phyloP scores from a whole-genome alignment of 768 basidiomycete genomes.

The Termitomyces sp. region DNA sequence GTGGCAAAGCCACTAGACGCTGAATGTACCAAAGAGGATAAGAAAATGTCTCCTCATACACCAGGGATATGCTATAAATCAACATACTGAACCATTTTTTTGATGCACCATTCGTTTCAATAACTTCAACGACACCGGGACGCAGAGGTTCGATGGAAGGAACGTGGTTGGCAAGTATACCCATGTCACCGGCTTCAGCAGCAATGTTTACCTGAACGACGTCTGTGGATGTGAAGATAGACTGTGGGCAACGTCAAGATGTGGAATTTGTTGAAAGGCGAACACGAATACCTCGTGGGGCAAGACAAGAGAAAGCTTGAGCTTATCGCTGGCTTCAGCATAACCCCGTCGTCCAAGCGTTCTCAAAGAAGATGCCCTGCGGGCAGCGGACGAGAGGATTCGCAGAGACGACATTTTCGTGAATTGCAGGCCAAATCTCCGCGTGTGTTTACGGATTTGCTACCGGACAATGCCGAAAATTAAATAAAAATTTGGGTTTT shows the following conservation, averaged over 20 bases:
- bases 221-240: conserved; percentile 86
- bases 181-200: conserved; percentile 96
- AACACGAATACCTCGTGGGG: conserved; percentile 77
- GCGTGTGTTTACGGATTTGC: conserved; percentile 37
- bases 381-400: conserved; percentile 57
- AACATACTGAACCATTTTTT: conserved; percentile 97
- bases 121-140: conserved; percentile 91
- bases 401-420: conserved; percentile 71
- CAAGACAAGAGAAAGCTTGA: conserved; percentile 88
- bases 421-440: conserved; percentile 15
- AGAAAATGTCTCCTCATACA: neutral
- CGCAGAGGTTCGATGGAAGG: conserved; percentile 94
- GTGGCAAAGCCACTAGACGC: conserved; percentile 97
- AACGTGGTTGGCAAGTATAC: conserved; percentile 98
- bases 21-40: conserved; percentile 23
- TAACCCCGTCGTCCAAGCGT: conserved; percentile 72
- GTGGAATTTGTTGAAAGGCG: neutral
- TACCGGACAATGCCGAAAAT: conserved; percentile 17
- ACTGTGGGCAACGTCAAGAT: conserved; percentile 37
- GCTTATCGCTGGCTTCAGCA: conserved; percentile 86
- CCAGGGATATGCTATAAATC: neutral
- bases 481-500: conserved; percentile 1
- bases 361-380: conserved; percentile 47
- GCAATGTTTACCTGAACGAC: conserved; percentile 95
- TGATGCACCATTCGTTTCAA: conserved; percentile 68